Conservation (phyloP, 169 alveolate genomes). For the Plasmodium malariae region DNA sequence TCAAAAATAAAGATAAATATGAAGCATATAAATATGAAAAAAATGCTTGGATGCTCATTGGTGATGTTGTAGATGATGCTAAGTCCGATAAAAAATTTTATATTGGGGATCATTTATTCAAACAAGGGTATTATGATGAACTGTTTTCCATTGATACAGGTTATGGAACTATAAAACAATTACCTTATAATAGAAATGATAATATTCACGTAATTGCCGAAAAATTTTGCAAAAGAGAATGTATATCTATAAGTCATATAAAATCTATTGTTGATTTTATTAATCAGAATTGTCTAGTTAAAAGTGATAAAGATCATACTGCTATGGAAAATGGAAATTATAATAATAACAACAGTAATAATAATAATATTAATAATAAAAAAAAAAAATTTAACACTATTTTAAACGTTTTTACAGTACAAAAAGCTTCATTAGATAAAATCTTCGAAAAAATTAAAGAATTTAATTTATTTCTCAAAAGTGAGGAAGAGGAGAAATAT, state of each 20-base stretch:
- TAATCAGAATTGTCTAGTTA: slow-evolving; percentile 27
- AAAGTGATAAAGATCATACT: background rate
- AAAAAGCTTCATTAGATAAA: slow-evolving; percentile 60
- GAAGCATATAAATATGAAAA: slow-evolving; percentile 73
- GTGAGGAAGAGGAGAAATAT: background rate
- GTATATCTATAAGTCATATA: slow-evolving; percentile 45
- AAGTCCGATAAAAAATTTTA: slow-evolving; percentile 55
- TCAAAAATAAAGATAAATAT: slow-evolving; percentile 48
- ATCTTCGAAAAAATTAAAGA: slow-evolving; percentile 67
- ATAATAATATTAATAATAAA: slow-evolving; percentile 6
- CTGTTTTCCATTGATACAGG: slow-evolving; percentile 47
- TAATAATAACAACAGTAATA: background rate
- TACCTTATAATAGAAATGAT: slow-evolving; percentile 64
- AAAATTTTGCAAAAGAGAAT: slow-evolving; percentile 70
- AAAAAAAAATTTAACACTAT: slow-evolving; percentile 30
- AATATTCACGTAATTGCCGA: slow-evolving; percentile 61
- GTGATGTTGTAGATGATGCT: slow-evolving; percentile 59
- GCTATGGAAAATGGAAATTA: background rate
- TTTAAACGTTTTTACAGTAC: slow-evolving; percentile 49
- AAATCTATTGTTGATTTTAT: slow-evolving; percentile 73
- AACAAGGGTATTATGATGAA: slow-evolving; percentile 72
- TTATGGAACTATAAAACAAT: slow-evolving; percentile 21
- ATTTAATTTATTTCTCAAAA: slow-evolving; percentile 1
- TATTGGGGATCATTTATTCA: slow-evolving; percentile 52
- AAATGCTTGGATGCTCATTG: slow-evolving; percentile 40